phyloP scores from a whole-genome alignment of 1,284 basidiomycete species.

The Sanghuangporus weigelae region DNA sequence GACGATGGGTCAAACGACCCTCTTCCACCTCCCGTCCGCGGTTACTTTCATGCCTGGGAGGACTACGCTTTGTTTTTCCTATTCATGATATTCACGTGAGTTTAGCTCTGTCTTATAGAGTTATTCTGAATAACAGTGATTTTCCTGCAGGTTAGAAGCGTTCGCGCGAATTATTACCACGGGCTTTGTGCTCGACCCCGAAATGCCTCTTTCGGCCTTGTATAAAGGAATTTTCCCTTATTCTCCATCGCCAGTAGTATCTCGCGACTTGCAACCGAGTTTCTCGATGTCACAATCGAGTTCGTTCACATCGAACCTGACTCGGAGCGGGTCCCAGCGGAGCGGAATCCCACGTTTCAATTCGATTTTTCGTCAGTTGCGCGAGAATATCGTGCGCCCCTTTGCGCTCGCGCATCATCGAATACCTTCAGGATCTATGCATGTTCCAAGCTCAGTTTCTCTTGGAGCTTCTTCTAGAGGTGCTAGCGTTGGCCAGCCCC shows the following conservation, averaged over 20 bases:
- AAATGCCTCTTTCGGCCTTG: conserved; percentile 53
- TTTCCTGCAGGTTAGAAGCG: conserved; percentile 65
- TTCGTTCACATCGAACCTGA: conserved; percentile 30
- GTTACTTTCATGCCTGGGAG: conserved; percentile 87
- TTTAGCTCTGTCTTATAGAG: conserved; percentile 22
- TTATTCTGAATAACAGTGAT: not conserved
- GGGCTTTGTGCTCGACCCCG: conserved; percentile 88
- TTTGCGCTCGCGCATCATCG: conserved; percentile 35
- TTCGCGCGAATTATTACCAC: conserved; percentile 88
- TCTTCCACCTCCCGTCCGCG: conserved; percentile 43
- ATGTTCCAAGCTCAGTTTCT: not conserved
- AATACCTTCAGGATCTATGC: conserved; percentile 31
- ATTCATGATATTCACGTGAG: conserved; percentile 86
- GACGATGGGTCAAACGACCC: conserved; percentile 28
- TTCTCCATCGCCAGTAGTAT: conserved; percentile 25
- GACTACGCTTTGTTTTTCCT: conserved; percentile 81
- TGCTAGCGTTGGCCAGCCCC: not conserved
- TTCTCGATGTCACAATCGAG: conserved; percentile 21
- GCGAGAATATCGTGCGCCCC: conserved; percentile 36
- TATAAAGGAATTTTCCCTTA: conserved; percentile 44
- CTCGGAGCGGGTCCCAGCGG: conserved; percentile 34
- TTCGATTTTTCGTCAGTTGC: conserved; percentile 32
- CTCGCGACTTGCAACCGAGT: conserved; percentile 22
- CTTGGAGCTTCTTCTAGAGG: not conserved
- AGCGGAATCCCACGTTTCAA: conserved; percentile 24